phyloP scores from a whole-genome alignment of 1,284 basidiomycete genomes.

The Cryptococcus sp. region DNA sequence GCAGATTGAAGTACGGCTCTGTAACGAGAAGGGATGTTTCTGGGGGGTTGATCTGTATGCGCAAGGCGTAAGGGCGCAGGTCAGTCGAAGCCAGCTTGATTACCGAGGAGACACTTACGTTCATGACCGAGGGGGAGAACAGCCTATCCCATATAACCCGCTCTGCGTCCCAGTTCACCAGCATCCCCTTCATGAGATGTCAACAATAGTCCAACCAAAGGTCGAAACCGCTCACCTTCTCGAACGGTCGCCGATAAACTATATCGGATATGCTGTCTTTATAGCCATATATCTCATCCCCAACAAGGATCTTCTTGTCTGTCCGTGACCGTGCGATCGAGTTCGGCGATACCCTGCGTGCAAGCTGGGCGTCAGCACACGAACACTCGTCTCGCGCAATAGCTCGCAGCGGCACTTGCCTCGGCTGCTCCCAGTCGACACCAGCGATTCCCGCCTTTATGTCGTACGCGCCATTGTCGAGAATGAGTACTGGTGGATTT shows the following conservation, averaged over 20 bases:
- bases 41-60: conserved; percentile 63
- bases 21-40: conserved; percentile 76
- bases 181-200: conserved; percentile 62
- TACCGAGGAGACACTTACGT: conserved; percentile 54
- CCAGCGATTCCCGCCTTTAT: conserved; percentile 68
- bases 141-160: conserved; percentile 86
- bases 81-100: not conserved
- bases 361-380: not conserved
- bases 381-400: not conserved
- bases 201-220: not conserved
- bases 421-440: conserved; percentile 42
- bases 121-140: conserved; percentile 66
- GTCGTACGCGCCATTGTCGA: conserved; percentile 79
- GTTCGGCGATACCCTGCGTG: conserved; percentile 62
- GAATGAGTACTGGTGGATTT: conserved; percentile 57
- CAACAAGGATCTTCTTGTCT: conserved; percentile 73
- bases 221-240: conserved; percentile 60
- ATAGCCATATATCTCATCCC: conserved; percentile 72
- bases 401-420: conserved; percentile 20
- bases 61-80: not conserved
- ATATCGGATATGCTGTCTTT: conserved; percentile 67
- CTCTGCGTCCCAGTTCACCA: conserved; percentile 88
- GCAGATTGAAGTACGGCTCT: conserved; percentile 89
- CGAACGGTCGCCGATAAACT: conserved; percentile 76
- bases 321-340: conserved; percentile 73